A percentile compares a stretch with the other conserved stretches of the same genome.
phyloP scores from a whole-genome alignment of 768 basidiomycete genomes.

The Kwoniella bestiolae region DNA sequence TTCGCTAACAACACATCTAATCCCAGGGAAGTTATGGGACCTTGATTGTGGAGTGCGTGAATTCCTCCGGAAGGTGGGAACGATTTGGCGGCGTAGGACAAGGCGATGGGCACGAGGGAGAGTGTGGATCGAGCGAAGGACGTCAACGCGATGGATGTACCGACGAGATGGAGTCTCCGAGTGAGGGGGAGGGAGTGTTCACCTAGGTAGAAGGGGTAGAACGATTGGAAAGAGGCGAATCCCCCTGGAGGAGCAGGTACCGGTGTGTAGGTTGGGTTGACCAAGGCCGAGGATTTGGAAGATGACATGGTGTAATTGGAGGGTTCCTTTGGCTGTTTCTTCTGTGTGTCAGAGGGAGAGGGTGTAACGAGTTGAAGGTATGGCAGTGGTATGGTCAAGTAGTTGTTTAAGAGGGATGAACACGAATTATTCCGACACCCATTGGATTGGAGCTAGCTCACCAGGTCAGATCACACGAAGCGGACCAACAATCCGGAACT shows the following conservation, averaged over 20 bases:
- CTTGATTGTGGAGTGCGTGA: background rate
- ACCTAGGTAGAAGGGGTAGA: slow-evolving; percentile 52
- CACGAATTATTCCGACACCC: background rate
- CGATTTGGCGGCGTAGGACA: background rate
- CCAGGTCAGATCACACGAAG: no score
- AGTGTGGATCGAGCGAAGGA: slow-evolving; percentile 28
- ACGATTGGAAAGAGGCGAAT: slow-evolving; percentile 27
- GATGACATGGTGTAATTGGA: background rate
- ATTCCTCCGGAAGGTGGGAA: slow-evolving; percentile 1
- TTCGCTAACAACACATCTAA: slow-evolving; percentile 8
- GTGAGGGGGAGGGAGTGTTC: slow-evolving; percentile 41
- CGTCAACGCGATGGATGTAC: slow-evolving; percentile 31
- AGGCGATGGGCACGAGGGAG: slow-evolving; percentile 23
- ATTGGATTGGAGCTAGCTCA: background rate
- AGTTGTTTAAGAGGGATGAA: background rate
- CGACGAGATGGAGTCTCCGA: slow-evolving; percentile 39
- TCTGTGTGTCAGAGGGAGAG: no score
- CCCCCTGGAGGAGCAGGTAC: slow-evolving; percentile 7
- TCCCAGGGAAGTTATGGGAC: slow-evolving; percentile 3
- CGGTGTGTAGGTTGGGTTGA: slow-evolving; percentile 17
- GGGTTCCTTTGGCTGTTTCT: background rate
- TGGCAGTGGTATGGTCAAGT: background rate
- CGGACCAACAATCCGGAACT: no score
- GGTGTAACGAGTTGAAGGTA: no score
- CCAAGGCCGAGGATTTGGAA: slow-evolving; percentile 9